phyloP scores from a whole-genome alignment of 306 rosid species.

The Quercus suber region DNA sequence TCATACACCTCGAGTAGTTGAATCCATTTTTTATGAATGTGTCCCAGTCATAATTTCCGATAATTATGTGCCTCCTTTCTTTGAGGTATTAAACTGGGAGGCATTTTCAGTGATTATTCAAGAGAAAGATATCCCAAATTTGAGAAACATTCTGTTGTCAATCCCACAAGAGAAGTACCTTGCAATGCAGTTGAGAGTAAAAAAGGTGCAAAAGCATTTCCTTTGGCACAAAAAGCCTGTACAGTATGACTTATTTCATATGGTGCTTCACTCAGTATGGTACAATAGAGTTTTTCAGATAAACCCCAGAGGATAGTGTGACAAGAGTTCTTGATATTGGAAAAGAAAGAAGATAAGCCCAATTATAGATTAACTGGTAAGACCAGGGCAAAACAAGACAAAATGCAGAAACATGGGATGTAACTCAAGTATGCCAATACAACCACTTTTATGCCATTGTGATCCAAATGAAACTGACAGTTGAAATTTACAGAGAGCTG shows the following conservation, averaged over 20 bases:
- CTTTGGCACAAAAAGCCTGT: conserved; percentile 61
- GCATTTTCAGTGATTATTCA: conserved; percentile 44
- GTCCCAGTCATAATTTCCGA: conserved; percentile 52
- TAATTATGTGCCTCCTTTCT: conserved; percentile 55
- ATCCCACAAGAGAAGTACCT: conserved; percentile 65
- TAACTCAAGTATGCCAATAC: neutral
- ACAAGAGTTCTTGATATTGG: neutral
- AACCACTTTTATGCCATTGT: neutral
- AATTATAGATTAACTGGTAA: neutral
- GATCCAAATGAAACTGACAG: neutral
- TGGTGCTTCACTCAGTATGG: conserved; percentile 82
- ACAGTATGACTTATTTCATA: conserved; percentile 70
- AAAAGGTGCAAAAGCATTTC: conserved; percentile 63
- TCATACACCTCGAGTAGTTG: conserved; percentile 72
- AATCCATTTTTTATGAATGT: conserved; percentile 56
- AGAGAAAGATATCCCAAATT: conserved; percentile 61
- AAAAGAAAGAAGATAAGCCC: neutral
- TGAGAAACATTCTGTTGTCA: conserved; percentile 64
- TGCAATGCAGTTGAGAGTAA: conserved; percentile 50
- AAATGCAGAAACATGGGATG: neutral
- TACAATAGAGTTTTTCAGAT: conserved; percentile 60
- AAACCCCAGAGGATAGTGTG: conserved; percentile 14
- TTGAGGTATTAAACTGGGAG: conserved; percentile 54
- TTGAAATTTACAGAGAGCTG: neutral
- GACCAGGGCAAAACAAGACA: neutral